Evolutionary conservation across 345 rosid species (phyloP), one percentile per base, ranked within the genome.

Genomic region (Laguncularia racemosa): DNA sequence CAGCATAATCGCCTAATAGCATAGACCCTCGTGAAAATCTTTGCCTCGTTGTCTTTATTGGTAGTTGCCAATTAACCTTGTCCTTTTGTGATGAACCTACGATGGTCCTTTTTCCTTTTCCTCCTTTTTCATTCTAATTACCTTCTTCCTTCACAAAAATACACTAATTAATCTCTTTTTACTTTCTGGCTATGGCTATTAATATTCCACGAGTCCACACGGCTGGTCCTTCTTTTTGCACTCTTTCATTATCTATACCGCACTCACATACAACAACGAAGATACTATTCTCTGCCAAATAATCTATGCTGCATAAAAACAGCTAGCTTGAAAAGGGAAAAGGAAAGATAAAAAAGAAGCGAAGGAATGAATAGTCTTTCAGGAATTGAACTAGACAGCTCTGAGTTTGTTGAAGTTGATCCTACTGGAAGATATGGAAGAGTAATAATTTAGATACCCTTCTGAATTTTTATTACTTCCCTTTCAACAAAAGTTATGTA

Each of bases 361-460:
- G 43, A 11, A 58, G 71, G 43, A 59, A 83, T 83, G 84, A 52
- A 60, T 54, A 66, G 69, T 48, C 52, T 20, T 59, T 16, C 75
- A 57, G 66, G 57, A 17, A 60, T 59, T 54, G 81, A 64, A 61
- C 19, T 61, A 11, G 81, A 78, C 64, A 68, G n/a, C 69, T 76
- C 76, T 54, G 95, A 76, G 60, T 89, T 82, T 68, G 92, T 81
- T 67, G 99, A 95, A 73, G 81, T 81, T 73, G 99, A 95, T 81
- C 99, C 96, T 56, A 78, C 97, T 13, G 99, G 99, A 73, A 90
- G 99, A 95, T 95, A 95, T 76, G 96, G 99, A 80, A 84, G 99
- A 78, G 99, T 60, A 53, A 11, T 14, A 49, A 43, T 19, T 19
- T 78, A 33, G 26, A 56, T 61, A 10, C 54, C 61, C 62, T 46